Base-by-base conservation (phyloP, 2,329 filamentous ascomycete species). In the Dothideomycetes sp. region DNA sequence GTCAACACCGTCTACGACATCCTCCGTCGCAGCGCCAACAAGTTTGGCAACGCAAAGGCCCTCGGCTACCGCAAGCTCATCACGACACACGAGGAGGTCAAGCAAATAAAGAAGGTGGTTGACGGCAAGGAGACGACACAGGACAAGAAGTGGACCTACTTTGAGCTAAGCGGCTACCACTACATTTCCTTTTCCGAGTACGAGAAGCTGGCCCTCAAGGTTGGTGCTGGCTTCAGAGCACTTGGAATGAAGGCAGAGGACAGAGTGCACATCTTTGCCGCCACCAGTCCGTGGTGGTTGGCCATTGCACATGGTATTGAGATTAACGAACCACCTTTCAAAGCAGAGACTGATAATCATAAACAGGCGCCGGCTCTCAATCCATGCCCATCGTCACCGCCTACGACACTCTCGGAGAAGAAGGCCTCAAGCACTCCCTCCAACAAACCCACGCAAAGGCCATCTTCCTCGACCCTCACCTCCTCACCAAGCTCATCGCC, bases 371-470 rank as follows among this genome's bases (percentile, higher is more conserved):
- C 41, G 64, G 79, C 15, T 88, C 87, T 12, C 89, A 96, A 63
- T 88, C 84, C 33, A 77, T 95, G 59, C 78, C 84, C 43, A 88
- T 95, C 49, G 89, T 95, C 37, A 96, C 89, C 34, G 87, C 88
- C 37, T 95, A 95, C 63, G 88, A 95, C 61, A 94, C 87, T 19
- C 79, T 95, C 33, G 88, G 88, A 39, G 75, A 85, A 53, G 77
- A 80, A 46, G 88, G 87, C 34, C 74, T 95, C 47, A 78, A 81
- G 65, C 87, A 94, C 67, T 93, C 87, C 3, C 74, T 95, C 47
- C 70, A 79, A 16, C 84, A 94, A 64, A 91, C 86, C 38, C 70
- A 78, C 46, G 81, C 85, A 38, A 78, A 78, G 52, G 80, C 81
- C 60, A 89, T 95, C 69, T 94, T 88, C 64, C 73, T 86, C 46